Percentiles rank a stretch among this genome's conserved stretches.
phyloP scores from a whole-genome alignment of 139 green algal genomes.

The Chlamydomonas sphaeroides region DNA sequence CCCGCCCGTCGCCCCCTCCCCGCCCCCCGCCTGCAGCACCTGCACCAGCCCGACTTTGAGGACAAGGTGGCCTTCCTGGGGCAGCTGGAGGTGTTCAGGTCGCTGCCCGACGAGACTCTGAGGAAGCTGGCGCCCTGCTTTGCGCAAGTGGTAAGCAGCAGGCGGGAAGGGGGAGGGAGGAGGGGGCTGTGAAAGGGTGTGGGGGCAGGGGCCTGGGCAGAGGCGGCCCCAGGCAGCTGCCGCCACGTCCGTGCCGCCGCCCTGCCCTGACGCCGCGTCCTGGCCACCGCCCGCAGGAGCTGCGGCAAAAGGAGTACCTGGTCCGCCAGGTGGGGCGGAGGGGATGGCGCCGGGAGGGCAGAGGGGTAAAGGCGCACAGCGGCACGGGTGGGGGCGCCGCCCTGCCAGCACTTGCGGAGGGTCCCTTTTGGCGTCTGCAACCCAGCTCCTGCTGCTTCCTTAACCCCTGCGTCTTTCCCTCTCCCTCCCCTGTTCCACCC shows the following conservation, averaged over 20 bases:
- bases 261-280: no score
- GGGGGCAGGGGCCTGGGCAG: background rate
- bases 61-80: conserved; percentile 45
- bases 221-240: background rate
- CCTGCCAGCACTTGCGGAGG: no score
- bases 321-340: no score
- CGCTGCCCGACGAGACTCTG: conserved; percentile 40
- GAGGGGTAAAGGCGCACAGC: no score
- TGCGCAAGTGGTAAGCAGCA: background rate
- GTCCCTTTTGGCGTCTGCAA: no score
- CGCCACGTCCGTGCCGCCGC: no score
- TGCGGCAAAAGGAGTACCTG: conserved; percentile 32
- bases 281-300: background rate
- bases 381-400: no score
- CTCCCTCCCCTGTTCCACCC: no score
- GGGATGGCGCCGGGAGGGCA: no score
- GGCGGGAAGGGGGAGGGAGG: background rate
- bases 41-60: conserved; percentile 46
- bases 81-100: conserved; percentile 15
- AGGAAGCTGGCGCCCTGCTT: conserved; percentile 51
- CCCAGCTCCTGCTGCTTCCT: no score
- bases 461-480: no score
- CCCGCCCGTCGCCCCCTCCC: background rate
- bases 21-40: background rate
- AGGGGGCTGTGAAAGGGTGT: background rate